phyloP scores from a whole-genome alignment of 768 basidiomycete species.

The Termitomyces sp. region DNA sequence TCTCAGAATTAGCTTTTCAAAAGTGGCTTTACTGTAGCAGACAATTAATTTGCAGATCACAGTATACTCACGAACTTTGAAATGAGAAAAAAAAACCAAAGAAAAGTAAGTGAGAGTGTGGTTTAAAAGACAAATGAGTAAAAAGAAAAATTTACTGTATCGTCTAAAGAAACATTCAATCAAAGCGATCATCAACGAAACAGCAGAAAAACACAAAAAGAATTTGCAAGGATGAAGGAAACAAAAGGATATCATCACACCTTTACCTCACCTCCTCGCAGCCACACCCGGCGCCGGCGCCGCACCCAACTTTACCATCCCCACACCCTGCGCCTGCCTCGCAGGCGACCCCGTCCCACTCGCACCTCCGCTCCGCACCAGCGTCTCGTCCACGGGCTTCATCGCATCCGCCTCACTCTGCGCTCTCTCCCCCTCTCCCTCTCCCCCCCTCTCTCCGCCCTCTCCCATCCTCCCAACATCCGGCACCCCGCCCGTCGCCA shows the following conservation, averaged over 20 bases:
- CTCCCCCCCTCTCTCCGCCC: not conserved
- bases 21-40: too few species aligned
- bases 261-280: not conserved
- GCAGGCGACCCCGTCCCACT: not conserved
- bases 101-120: too few species aligned
- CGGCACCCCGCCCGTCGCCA: not conserved
- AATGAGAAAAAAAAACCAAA: too few species aligned
- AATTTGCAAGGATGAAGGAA: too few species aligned
- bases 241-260: not conserved
- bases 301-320: not conserved
- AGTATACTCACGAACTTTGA: too few species aligned
- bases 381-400: constrained; percentile 71
- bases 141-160: not conserved
- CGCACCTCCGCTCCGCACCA: not conserved
- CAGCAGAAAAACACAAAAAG: too few species aligned
- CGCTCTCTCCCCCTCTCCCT: constrained; percentile 32
- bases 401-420: constrained; percentile 48
- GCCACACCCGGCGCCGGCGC: not conserved
- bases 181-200: not conserved
- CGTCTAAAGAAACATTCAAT: not conserved
- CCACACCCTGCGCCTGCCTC: not conserved
- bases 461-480: not conserved
- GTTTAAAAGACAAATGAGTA: not conserved
- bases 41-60: too few species aligned
- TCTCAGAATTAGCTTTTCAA: too few species aligned